Evolutionary conservation across 2,329 filamentous ascomycete genomes (phyloP).

Genomic region (Rasamsonia emersonii): DNA sequence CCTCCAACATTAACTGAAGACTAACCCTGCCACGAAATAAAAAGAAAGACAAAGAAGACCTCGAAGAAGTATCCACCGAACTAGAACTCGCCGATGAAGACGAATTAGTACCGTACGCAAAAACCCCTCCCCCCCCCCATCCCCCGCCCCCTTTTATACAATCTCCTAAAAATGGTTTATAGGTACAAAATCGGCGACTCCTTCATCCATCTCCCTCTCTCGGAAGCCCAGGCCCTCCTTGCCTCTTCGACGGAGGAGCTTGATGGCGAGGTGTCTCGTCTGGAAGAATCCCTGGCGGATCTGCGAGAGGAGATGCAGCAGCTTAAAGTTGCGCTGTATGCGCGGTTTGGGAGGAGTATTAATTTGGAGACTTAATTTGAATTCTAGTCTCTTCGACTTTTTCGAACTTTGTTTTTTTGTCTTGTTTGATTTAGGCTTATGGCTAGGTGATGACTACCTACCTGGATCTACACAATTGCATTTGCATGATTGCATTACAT

Average conservation of each 20-base stretch:
- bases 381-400: too few species aligned
- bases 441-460: too few species aligned
- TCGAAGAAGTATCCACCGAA: constrained; percentile 85
- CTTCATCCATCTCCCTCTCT: constrained; percentile 77
- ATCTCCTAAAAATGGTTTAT: constrained; percentile 10
- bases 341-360: constrained; percentile 91
- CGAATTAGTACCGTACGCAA: constrained; percentile 73
- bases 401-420: too few species aligned
- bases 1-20: too few species aligned
- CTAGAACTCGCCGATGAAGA: constrained; percentile 94
- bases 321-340: constrained; percentile 87
- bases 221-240: constrained; percentile 81
- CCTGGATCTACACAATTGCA: too few species aligned
- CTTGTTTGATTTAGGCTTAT: too few species aligned
- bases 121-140: neutral
- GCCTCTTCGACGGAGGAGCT: constrained; percentile 61
- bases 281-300: constrained; percentile 68
- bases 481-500: too few species aligned
- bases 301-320: constrained; percentile 80
- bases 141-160: neutral
- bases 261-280: constrained; percentile 62
- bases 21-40: too few species aligned
- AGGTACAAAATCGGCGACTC: constrained; percentile 97
- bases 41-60: constrained; percentile 99
- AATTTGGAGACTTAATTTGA: constrained; percentile 85